Percentiles rank a stretch among this genome's conserved stretches.
Conservation (phyloP, 441 rosid species). For the Euphorbia corollata region DNA sequence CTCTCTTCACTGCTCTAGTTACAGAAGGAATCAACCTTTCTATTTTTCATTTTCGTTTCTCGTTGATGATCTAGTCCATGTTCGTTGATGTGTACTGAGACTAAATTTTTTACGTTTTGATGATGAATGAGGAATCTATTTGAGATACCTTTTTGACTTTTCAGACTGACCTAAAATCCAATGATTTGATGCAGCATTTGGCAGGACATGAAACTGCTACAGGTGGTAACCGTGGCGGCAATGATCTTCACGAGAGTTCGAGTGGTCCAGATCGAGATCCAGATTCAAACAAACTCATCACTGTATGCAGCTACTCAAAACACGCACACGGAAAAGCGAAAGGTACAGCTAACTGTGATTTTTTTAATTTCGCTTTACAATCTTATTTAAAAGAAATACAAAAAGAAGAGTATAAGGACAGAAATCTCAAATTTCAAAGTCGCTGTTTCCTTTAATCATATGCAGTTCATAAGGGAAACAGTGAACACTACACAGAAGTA, state of each 20-base stretch:
- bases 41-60: background rate
- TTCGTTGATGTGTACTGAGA: too few species aligned
- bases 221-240: slow-evolving; percentile 10
- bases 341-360: slow-evolving; percentile 33
- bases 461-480: slow-evolving; percentile 50
- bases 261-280: slow-evolving; percentile 59
- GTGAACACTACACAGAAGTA: slow-evolving; percentile 8
- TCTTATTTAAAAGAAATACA: background rate
- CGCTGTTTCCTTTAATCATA: slow-evolving; percentile 21
- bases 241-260: slow-evolving; percentile 43
- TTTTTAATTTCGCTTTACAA: background rate
- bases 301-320: slow-evolving; percentile 31
- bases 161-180: slow-evolving; percentile 2
- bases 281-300: slow-evolving; percentile 52
- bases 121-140: background rate
- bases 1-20: background rate
- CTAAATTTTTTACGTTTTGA: too few species aligned
- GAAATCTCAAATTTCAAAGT: slow-evolving; percentile 23
- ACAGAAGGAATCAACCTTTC: background rate
- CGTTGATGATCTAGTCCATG: too few species aligned
- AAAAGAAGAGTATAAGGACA: slow-evolving; percentile 11
- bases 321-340: slow-evolving; percentile 41
- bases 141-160: slow-evolving; percentile 8
- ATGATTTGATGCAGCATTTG: slow-evolving; percentile 43
- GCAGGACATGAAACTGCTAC: slow-evolving; percentile 37